These are phyloP conservation scores for Brassica cretica DNA, from an alignment of 345 rosid genomes.

Conservation along the genomic window DNA sequence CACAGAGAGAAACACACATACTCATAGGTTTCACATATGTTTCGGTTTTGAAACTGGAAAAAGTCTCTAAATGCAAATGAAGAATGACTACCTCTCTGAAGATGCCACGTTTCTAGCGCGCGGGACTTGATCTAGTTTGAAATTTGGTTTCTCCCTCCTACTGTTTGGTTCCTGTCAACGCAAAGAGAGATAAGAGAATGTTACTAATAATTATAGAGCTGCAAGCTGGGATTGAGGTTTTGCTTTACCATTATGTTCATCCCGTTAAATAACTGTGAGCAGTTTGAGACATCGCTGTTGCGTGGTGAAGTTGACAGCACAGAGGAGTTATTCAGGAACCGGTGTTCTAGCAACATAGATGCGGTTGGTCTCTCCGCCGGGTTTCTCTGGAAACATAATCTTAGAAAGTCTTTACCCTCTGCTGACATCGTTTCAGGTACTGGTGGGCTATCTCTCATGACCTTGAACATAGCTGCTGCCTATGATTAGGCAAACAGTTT, in stretches of 20 bases:
- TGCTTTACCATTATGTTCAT: conserved; percentile 54
- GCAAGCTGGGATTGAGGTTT: neutral
- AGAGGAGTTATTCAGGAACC: conserved; percentile 51
- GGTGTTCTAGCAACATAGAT: conserved; percentile 69
- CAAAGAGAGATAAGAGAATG: neutral
- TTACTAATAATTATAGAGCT: neutral
- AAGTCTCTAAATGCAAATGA: neutral
- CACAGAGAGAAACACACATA: neutral
- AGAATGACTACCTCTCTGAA: conserved; percentile 49
- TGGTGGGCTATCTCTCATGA: conserved; percentile 75
- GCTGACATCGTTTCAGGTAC: conserved; percentile 76
- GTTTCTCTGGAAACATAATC: conserved; percentile 74
- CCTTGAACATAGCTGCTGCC: conserved; percentile 98
- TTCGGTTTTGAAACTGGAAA: neutral
- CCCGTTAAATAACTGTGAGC: conserved; percentile 41
- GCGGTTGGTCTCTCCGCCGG: conserved; percentile 91
- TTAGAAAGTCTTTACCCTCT: conserved; percentile 83
- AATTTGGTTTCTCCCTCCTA: conserved; percentile 44
- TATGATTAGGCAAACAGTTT: conserved; percentile 35
- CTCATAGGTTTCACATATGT: conserved; percentile 12
- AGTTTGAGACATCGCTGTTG: conserved; percentile 42
- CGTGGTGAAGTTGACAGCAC: conserved; percentile 37
- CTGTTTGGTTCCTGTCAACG: conserved; percentile 52
- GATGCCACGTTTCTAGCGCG: conserved; percentile 38
- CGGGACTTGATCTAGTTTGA: conserved; percentile 47